These are phyloP conservation scores for Pharus latifolius DNA, from an alignment of 176 grass and related monocot species.

Conservation along the genomic window DNA sequence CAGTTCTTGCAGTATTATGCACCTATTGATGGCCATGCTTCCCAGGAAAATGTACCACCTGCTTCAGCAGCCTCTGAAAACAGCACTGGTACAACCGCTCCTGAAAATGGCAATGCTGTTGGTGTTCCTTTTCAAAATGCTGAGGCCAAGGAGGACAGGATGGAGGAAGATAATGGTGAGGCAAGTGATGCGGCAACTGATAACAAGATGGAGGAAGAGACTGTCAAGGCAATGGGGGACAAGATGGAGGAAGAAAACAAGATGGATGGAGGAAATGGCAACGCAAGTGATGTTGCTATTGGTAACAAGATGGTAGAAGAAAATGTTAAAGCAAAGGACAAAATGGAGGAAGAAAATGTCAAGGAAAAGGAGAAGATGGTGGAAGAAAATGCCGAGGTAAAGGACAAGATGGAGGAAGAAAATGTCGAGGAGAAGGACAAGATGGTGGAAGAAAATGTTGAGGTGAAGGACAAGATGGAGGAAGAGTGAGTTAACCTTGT, in stretches of 20 bases:
- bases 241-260: slow-evolving; percentile 17
- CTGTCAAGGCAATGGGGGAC: background rate
- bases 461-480: slow-evolving; percentile 4
- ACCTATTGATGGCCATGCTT: background rate
- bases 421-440: background rate
- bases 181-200: background rate
- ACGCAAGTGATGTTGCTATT: background rate
- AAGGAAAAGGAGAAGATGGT: background rate
- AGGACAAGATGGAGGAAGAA: background rate
- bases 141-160: slow-evolving; percentile 21
- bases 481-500: slow-evolving; percentile 23
- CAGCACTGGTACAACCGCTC: slow-evolving; percentile 23
- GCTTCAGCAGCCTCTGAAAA: slow-evolving; percentile 9
- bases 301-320: background rate
- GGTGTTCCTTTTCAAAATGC: slow-evolving; percentile 11
- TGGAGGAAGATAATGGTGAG: slow-evolving; percentile 7
- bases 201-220: slow-evolving; percentile 27
- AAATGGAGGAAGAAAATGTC: background rate
- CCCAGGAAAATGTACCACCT: slow-evolving; percentile 19
- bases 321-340: background rate
- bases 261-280: background rate
- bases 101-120: slow-evolving; percentile 22
- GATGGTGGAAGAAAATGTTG: too few relatives aligned
- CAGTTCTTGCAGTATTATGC: slow-evolving; percentile 60
- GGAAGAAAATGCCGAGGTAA: background rate